Evolutionary conservation across 78 protist species (phyloP).

Genomic region (Capsaspora owczarzaki): DNA sequence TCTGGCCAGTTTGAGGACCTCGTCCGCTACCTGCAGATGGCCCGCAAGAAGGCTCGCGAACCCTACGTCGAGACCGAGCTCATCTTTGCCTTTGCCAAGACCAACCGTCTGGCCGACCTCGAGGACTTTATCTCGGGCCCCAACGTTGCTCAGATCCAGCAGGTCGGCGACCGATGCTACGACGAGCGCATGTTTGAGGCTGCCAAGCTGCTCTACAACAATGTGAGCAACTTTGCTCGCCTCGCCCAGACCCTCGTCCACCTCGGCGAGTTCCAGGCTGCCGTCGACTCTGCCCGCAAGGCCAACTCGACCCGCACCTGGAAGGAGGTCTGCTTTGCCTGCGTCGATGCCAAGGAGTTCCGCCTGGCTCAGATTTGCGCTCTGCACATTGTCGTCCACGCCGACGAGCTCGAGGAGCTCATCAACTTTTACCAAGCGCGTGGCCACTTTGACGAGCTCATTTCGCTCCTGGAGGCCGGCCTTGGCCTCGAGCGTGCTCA

Average conservation of each 20-base stretch:
- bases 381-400: conserved; percentile 83
- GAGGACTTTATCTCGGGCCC: conserved; percentile 94
- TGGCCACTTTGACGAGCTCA: conserved; percentile 87
- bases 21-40: conserved; percentile 85
- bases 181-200: conserved; percentile 86
- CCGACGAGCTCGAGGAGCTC: conserved; percentile 87
- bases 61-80: conserved; percentile 91
- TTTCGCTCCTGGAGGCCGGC: conserved; percentile 83
- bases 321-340: conserved; percentile 93
- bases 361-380: conserved; percentile 96
- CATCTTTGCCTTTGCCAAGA: conserved; percentile 86
- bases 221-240: conserved; percentile 74
- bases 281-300: conserved; percentile 98
- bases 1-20: conserved; percentile 58
- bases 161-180: conserved; percentile 96
- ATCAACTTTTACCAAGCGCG: conserved; percentile 75
- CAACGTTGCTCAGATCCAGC: conserved; percentile 56
- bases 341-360: conserved; percentile 94
- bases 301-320: conserved; percentile 92
- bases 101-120: conserved; percentile 86
- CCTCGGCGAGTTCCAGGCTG: conserved; percentile 80
- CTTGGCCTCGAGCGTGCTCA: conserved; percentile 90
- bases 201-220: conserved; percentile 88
- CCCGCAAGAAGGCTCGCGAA: conserved; percentile 81
- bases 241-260: conserved; percentile 89